Evolutionary conservation across 169 alveolate species (phyloP).

Genomic region (Cryptosporidium sp.): DNA sequence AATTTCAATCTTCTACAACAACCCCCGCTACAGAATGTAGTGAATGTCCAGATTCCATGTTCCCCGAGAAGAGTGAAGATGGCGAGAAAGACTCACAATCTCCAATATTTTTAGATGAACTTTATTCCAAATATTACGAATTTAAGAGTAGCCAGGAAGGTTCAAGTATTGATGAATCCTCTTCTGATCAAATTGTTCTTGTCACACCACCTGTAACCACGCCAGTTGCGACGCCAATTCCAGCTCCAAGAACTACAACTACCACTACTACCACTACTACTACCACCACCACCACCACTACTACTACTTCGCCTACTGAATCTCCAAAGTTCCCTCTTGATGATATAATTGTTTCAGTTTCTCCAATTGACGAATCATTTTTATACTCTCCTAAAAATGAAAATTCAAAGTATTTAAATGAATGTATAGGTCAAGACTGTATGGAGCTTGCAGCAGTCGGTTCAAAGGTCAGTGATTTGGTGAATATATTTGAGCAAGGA

Average conservation of each 20-base stretch:
- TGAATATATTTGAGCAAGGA: background rate
- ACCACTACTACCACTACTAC: slow-evolving; percentile 9
- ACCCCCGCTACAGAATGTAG: background rate
- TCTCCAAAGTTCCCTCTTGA: slow-evolving; percentile 3
- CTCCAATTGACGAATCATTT: slow-evolving; percentile 1
- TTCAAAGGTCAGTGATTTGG: slow-evolving; percentile 18
- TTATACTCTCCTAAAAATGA: slow-evolving; percentile 7
- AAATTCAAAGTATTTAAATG: background rate
- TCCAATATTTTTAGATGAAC: slow-evolving; percentile 22
- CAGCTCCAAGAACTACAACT: slow-evolving; percentile 9
- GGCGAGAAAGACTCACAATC: background rate
- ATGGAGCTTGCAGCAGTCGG: slow-evolving; percentile 6
- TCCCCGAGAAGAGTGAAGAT: background rate
- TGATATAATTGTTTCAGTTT: background rate
- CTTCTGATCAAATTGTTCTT: background rate
- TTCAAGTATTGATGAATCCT: background rate
- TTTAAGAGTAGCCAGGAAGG: background rate
- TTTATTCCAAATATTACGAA: background rate
- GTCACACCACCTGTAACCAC: slow-evolving; percentile 6
- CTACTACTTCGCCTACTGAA: background rate
- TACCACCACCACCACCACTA: slow-evolving; percentile 25
- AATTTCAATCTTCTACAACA: background rate
- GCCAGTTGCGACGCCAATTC: background rate
- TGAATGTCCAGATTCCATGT: background rate
- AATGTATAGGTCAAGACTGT: slow-evolving; percentile 36